Evolutionary conservation across 768 basidiomycete genomes (phyloP), one percentile per base, ranked within the genome.

Genomic region (Crassisporium funariophilum): DNA sequence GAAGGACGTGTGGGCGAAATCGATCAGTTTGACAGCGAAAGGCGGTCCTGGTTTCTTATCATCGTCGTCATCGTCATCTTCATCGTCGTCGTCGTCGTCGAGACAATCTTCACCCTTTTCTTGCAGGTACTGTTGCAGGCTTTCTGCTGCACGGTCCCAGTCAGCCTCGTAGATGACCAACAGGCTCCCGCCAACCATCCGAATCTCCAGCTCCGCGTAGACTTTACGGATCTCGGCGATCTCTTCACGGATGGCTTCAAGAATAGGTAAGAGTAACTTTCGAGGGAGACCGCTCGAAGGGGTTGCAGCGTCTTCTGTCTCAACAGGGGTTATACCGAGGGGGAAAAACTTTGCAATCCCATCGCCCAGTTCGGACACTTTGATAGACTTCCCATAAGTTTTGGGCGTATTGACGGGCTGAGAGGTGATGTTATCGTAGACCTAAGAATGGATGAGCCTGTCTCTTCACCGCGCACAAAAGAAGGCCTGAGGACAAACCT

Each of bases 1-100:
- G 10, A 88, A 52, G 17, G 77, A 70, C 2, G 93, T 87, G 64
- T 98, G 95, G 5, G 94, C 95, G 63, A 99, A 98, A 70, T 99
- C 95, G 54, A 98, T 98, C 53, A 97, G 69, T 54, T 85, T 86
- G 49, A 97, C 74, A 11, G 75, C 71, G 52, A 78, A 86, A 23
- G 81, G 77, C 13, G 74, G 74, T 23, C 71, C 76, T n/a, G 56
- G 67, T 37, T 62, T 71, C 56, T 58, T 54, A 0, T 70, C 71
- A 0, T 70, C 72, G 0, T 67, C 70, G 0, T 59, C 68, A 1
- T 68, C 68, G 7, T 64, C 65, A 6, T 61, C 62, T 19, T 59
- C 61, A 4, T 69, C 75, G 0, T 65, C 70, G 0, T 62, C 69
- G 0, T 67, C 64, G 2, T 70, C 71, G 1, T 64, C 71, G 2